A percentile compares a stretch with the other conserved stretches of the same genome.
Evolutionary conservation across 805 yeast species (phyloP).

Genomic region (Lachancea meyersii): DNA sequence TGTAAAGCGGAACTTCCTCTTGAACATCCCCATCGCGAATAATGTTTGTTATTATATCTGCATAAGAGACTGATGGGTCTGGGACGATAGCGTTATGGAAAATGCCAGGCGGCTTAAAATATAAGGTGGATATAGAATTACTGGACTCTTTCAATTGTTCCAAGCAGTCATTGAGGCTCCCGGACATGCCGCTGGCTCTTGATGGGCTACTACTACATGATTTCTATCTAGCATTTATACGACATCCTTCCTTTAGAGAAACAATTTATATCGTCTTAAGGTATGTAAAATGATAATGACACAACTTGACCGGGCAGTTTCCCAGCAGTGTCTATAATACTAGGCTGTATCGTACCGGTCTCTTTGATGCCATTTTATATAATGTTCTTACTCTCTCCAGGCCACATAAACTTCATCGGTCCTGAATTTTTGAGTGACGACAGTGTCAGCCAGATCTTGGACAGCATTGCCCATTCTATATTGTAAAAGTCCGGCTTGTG

Average conservation of each 20-base stretch:
- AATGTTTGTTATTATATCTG: conserved; percentile 42
- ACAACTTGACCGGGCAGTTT: too few species aligned
- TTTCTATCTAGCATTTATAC: neutral
- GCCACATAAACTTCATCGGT: conserved; percentile 88
- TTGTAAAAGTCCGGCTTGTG: conserved; percentile 90
- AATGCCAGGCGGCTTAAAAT: conserved; percentile 53
- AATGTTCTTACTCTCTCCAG: conserved; percentile 60
- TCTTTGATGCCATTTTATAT: neutral
- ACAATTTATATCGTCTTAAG: neutral
- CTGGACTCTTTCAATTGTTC: conserved; percentile 36
- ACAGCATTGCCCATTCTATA: conserved; percentile 71
- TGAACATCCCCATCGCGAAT: conserved; percentile 52
- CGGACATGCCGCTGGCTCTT: conserved; percentile 16
- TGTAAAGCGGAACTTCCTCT: conserved; percentile 45
- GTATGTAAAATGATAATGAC: too few species aligned
- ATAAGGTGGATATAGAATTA: conserved; percentile 37
- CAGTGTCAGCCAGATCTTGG: conserved; percentile 55
- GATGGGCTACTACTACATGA: neutral
- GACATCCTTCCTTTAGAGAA: neutral
- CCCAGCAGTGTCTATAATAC: too few species aligned
- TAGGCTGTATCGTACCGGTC: too few species aligned
- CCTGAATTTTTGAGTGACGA: conserved; percentile 88
- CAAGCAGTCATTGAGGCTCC: conserved; percentile 28
- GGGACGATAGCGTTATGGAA: conserved; percentile 58
- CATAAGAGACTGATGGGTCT: conserved; percentile 15